Base-by-base conservation (phyloP, 1,284 basidiomycete species). In the Naganishia albida region DNA sequence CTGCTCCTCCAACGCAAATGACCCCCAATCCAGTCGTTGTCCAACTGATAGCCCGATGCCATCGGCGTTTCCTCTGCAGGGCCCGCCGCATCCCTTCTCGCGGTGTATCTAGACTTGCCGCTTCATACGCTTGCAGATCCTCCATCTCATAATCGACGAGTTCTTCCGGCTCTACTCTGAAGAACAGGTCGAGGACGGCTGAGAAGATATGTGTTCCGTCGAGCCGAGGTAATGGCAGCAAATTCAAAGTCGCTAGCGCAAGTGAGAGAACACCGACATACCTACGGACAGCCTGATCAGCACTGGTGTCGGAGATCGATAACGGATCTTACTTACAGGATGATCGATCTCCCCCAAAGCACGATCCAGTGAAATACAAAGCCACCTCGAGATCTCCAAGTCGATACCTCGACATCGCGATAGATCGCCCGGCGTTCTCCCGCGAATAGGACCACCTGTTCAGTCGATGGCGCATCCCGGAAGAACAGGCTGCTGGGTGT, bases 171-270 rank as follows among this genome's bases (percentile, higher is more conserved):
- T 23, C n/a, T 7, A 44, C 13, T 20, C 10, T 26, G 12, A 60
- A 50, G 28, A 57, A 10, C 25, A 51, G 39, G 55, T 49, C 56
- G 10, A 65, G 30, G 23, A 52, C 26, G 15, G 64, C 54, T 8
- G 54, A 56, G 18, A 65, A 49, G 16, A 65, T 52, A 18, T 65
- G 64, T 23, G 34, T 43, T 1, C 64, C 64, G 26, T 65, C 64
- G 8, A 65, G 55, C 7, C 26, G 46, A 25, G 64, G 64, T 46
- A 65, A 46, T 13, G 64, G 64, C n/a, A 65, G 40, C 1, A 65
- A 40, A 20, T 65, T 65, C 30, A 65, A 49, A 6, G 56, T 50
- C 3, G 64, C 64, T 6, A 65, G 49, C 15, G 64, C 51, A n/a
- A 65, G 43, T 23, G 64, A 57, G 1, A 65, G 18, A 7, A 49